A percentile compares a stretch with the other conserved stretches of the same genome.
phyloP scores from a whole-genome alignment of 805 yeast species.

The Saccharomyces kudriavzevii region DNA sequence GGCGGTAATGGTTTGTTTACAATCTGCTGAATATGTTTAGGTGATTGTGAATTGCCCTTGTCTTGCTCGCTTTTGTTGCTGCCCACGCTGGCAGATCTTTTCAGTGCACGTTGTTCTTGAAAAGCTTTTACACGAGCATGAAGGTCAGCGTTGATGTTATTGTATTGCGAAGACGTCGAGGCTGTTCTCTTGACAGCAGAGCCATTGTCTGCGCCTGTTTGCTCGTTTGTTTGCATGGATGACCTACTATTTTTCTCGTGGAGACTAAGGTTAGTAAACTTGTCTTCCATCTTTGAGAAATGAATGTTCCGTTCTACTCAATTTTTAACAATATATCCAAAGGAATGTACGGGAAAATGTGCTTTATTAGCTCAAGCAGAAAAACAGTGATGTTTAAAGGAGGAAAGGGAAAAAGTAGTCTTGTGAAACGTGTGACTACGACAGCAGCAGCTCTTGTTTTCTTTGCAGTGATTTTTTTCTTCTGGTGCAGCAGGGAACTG shows the following conservation, averaged over 20 bases:
- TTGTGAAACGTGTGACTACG: neutral
- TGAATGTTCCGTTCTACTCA: neutral
- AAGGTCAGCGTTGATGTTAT: constrained; percentile 56
- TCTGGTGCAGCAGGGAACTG: neutral
- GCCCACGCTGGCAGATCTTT: constrained; percentile 30
- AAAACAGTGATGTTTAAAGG: neutral
- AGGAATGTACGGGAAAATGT: neutral
- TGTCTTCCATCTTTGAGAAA: neutral
- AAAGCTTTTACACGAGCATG: constrained; percentile 85
- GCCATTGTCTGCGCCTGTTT: neutral
- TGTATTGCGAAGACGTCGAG: constrained; percentile 26
- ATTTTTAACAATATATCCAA: neutral
- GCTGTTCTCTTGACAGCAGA: constrained; percentile 10
- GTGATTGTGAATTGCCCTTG: constrained; percentile 6
- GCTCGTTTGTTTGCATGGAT: neutral
- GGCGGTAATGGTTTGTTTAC: constrained; percentile 38
- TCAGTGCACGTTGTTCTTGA: constrained; percentile 65
- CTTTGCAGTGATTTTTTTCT: neutral
- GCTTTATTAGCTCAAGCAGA: neutral
- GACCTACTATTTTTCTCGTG: neutral
- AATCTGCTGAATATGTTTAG: constrained; percentile 23
- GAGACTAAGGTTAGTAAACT: neutral
- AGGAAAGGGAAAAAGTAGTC: neutral
- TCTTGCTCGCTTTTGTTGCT: constrained; percentile 13
- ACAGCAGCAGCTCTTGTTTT: neutral